Evolutionary conservation across 23 red algal species (phyloP), one percentile per base, ranked within the genome.

Genomic region (Agarophyton chilense): DNA sequence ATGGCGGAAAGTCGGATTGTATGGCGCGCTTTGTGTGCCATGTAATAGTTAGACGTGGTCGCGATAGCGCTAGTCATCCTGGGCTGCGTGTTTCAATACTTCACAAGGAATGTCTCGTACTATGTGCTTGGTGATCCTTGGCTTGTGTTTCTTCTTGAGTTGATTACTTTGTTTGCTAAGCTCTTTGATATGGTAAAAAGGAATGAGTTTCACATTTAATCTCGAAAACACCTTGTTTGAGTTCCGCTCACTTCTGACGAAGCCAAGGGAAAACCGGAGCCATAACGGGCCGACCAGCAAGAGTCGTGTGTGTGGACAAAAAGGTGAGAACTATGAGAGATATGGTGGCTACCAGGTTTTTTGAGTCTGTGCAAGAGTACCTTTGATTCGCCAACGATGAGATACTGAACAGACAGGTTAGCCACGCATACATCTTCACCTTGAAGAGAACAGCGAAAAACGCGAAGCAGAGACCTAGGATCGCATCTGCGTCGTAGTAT

Each of bases 331-430:
- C 36, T 43, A 87, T 87, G 38, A 87, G 62, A 22, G 65, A 52
- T 18, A 73, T 33, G 6, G 64, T 72, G 17, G 82, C 63, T 11
- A 72, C 44, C 28, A 72, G 16, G 21, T 54, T 72, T 41, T 87
- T 87, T 26, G 53, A 41, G 66, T 87, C 82, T 46, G 62, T 72
- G 45, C 64, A 87, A 18, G 62, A 72, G 62, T 55, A 87, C 11
- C 82, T 58, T 64, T 87, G 82, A 87, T 87, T 87, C 31, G 82
- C 82, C 25, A 87, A 22, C 29, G 82, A 87, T 22, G 82, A 72
- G 42, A 87, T 25, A 39, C 64, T 56, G 28, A 87, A 72, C 82
- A 87, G 22, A 18, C 40, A 68, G 32, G 66, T 72, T 16, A 87
- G 34, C 82, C 82, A 87, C 61, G 82, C 43, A 74, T 87, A 73